Base-by-base conservation (phyloP, 768 basidiomycete genomes). In the Lactarius akahatsu region DNA sequence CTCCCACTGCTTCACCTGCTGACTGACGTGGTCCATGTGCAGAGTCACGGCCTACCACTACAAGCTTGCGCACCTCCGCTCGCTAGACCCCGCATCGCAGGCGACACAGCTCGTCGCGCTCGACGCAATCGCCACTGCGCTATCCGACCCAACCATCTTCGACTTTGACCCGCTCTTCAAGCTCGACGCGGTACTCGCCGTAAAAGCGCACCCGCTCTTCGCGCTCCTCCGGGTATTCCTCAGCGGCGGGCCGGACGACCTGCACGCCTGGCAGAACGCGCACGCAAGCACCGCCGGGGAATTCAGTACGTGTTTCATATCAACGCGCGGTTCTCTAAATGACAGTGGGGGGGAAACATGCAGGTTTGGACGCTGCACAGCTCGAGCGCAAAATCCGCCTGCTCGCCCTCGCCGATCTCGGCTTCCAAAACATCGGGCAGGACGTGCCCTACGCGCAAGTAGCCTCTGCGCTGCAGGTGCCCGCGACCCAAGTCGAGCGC, bases 331-430 rank as follows among this genome's bases (percentile, higher is more conserved):
- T 23, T 50, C 11, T 50, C 13, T 50, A 26, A 1, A 50, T 13
- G 20, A 36, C 55, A 6, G 0, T 3, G n/a, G 1, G 1, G 7
- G 1, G 7, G 7, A 32, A 38, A 26, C 13, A 7, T 28, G 4
- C 50, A 90, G 89, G 80, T 41, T 78, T 92, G 55, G 84, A 87
- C 57, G 75, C 75, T 54, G 69, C 80, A 18, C 81, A 85, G 64
- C 80, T 94, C n/a, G 89, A 89, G 74, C 85, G 81, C 70, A 96
- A 96, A 78, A 88, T 94, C 54, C 85, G 89, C 30, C 82, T 93
- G 8, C 80, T 94, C 28, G 85, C 86, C 4, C 83, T 94, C 59
- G 86, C 91, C 15, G 85, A 89, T 0, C 81, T 94, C 40, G 89
- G 86, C 18, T 88, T 89, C 74, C 80, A 88, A 68, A 83, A 91